Evolutionary conservation across 305 asterid species (phyloP), one percentile per base, ranked within the genome.

Genomic region (Solanum chacoense): DNA sequence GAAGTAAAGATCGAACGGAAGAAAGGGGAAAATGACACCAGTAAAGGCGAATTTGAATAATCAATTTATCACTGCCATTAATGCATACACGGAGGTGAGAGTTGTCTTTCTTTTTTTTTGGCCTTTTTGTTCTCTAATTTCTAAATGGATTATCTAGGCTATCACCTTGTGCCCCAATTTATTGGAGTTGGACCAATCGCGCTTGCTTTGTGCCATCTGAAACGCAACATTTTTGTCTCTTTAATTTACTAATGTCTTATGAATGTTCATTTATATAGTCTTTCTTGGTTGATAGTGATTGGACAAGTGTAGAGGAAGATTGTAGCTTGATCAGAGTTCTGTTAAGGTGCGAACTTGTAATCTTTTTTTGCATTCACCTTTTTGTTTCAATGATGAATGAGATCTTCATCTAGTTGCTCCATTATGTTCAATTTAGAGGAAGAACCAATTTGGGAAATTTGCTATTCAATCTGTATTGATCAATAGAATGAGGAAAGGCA

Each of bases 101-200:
- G 3, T 5, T 14, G 99, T 95, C n/a, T 12, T 7, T 69, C 50
- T 45, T 67, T 37, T 40, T 38, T 40, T 40, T 40, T 40, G 50
- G 50, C 10, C 65, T 31, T 34, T 78, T 11, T 55, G 69, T 79
- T 8, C 18, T 18, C 3, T 37, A 2, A 24, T 22, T 65, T 69
- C 20, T 78, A 29, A 26, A n/a, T 72, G 79, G 71, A 16, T 65
- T 86, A 77, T 83, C 8, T 76, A 94, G 99, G 99, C 98, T 89
- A 96, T 97, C 89, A 71, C 93, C 69, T 50, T 97, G 94, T 94
- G 98, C 95, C 99, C 98, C 92, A 91, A 95, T 78, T 94, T 97
- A 90, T 95, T 10, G 95, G 50, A 40, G 96, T 91, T 95, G 98
- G 98, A 94, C 98, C 26, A 97, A 97, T 91, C 96, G 99, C 50